Conservation (phyloP, 805 yeast genomes). For the Yueomyces sp. region DNA sequence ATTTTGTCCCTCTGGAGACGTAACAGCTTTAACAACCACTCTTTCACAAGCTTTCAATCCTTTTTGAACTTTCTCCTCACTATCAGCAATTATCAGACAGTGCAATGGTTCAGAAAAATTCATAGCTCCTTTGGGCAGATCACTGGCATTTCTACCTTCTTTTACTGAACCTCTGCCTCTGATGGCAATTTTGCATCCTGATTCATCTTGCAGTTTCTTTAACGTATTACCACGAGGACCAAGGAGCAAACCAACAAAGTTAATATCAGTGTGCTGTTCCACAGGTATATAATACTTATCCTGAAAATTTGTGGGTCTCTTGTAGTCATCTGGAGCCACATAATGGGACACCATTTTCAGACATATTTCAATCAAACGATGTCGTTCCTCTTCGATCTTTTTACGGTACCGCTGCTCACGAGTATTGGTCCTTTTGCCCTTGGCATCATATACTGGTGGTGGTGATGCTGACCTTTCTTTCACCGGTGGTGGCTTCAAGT, state of each 20-base stretch:
- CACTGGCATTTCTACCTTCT: constrained; percentile 59
- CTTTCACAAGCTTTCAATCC: constrained; percentile 66
- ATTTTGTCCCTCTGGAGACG: constrained; percentile 87
- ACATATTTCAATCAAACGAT: constrained; percentile 63
- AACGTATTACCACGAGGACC: constrained; percentile 96
- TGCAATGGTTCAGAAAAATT: constrained; percentile 75
- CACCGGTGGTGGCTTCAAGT: constrained; percentile 36
- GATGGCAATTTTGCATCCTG: constrained; percentile 83
- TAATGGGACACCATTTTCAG: constrained; percentile 60
- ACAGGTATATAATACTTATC: constrained; percentile 82
- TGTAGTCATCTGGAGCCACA: constrained; percentile 68
- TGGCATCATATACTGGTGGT: constrained; percentile 75
- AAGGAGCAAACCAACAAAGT: constrained; percentile 77
- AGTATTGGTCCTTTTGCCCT: constrained; percentile 79
- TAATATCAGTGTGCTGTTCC: constrained; percentile 77
- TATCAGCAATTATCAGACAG: constrained; percentile 74
- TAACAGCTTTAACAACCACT: constrained; percentile 70
- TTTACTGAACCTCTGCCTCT: constrained; percentile 95
- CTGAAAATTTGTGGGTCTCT: constrained; percentile 52
- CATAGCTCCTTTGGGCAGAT: constrained; percentile 34
- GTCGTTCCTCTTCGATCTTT: constrained; percentile 65
- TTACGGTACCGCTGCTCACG: constrained; percentile 53
- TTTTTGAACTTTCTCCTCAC: constrained; percentile 57
- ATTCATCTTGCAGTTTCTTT: constrained; percentile 62
- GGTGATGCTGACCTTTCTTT: constrained; percentile 67